Conservation (phyloP, 371 early-diverging fungal genomes). For the Lichtheimia corymbifera region DNA sequence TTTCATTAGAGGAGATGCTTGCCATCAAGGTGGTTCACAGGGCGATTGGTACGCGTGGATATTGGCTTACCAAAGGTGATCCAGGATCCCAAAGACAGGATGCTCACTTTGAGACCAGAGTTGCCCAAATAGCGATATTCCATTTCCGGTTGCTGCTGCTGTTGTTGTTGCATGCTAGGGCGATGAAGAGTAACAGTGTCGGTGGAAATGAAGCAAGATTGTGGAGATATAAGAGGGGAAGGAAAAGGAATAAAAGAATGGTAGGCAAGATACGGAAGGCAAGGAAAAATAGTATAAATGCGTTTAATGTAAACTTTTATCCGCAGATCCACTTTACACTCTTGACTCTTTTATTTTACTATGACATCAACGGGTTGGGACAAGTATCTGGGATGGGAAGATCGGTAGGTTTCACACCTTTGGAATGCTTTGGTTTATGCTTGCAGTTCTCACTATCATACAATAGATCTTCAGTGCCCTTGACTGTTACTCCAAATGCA, state of each 20-base stretch:
- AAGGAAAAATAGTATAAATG: too few species aligned
- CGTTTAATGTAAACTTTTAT: neutral
- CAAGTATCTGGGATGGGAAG: conserved; percentile 43
- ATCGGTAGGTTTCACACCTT: conserved; percentile 14
- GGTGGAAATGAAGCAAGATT: too few species aligned
- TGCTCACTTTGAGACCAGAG: conserved; percentile 78
- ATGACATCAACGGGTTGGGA: conserved; percentile 22
- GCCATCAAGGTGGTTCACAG: too few species aligned
- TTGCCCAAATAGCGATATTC: conserved; percentile 82
- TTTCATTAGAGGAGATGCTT: too few species aligned
- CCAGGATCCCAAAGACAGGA: conserved; percentile 47
- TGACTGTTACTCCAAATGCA: conserved; percentile 36
- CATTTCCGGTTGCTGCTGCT: conserved; percentile 44
- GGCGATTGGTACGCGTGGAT: too few species aligned
- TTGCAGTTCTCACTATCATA: conserved; percentile 30
- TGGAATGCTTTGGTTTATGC: conserved; percentile 7
- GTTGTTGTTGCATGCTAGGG: too few species aligned
- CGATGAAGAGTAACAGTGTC: too few species aligned
- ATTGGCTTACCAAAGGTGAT: conserved; percentile 63
- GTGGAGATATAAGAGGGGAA: too few species aligned
- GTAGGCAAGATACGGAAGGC: too few species aligned
- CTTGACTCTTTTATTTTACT: neutral
- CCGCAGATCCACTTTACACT: neutral
- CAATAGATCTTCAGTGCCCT: conserved; percentile 36
- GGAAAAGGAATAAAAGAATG: too few species aligned